Evolutionary conservation across 2,329 filamentous ascomycete species (phyloP).

Genomic region (Lasiodiplodia gonubiensis): DNA sequence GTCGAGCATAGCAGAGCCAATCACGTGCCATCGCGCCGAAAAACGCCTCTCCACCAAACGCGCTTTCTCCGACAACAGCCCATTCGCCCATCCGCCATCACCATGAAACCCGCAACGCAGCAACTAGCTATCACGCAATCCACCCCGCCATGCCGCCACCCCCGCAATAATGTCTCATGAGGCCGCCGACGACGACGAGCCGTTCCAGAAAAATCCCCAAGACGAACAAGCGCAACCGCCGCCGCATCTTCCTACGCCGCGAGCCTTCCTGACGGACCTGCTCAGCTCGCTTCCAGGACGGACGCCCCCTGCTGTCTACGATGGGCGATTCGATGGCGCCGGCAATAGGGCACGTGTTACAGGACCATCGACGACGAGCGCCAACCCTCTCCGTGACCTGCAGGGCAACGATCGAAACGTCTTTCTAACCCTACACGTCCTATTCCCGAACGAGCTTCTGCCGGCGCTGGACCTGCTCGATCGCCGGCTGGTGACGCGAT

Average conservation of each 20-base stretch:
- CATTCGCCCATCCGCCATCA: background rate
- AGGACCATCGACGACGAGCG: slow-evolving; percentile 5
- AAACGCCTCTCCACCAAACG: background rate
- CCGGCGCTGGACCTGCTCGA: slow-evolving; percentile 89
- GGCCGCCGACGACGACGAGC: background rate
- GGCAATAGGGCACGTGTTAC: too few species aligned
- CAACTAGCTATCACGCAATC: background rate
- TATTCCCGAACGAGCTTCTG: slow-evolving; percentile 81
- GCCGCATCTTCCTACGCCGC: slow-evolving; percentile 33
- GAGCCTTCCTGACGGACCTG: slow-evolving; percentile 43
- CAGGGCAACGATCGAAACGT: slow-evolving; percentile 52
- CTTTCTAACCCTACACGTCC: slow-evolving; percentile 80
- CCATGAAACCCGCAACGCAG: slow-evolving; percentile 24
- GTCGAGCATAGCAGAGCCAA: background rate
- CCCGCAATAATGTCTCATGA: slow-evolving; percentile 16
- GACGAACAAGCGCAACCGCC: background rate
- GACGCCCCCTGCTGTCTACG: background rate
- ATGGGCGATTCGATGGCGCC: background rate
- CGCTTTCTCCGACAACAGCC: background rate
- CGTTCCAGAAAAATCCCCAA: background rate
- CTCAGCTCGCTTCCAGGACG: slow-evolving; percentile 37
- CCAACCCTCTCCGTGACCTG: slow-evolving; percentile 35
- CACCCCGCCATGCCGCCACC: slow-evolving; percentile 14
- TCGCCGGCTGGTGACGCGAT: slow-evolving; percentile 69
- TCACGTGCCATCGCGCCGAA: slow-evolving; percentile 10